A percentile compares a stretch with the other conserved stretches of the same genome.
phyloP scores from a whole-genome alignment of 331 rosid species.

The Cydonia oblonga region DNA sequence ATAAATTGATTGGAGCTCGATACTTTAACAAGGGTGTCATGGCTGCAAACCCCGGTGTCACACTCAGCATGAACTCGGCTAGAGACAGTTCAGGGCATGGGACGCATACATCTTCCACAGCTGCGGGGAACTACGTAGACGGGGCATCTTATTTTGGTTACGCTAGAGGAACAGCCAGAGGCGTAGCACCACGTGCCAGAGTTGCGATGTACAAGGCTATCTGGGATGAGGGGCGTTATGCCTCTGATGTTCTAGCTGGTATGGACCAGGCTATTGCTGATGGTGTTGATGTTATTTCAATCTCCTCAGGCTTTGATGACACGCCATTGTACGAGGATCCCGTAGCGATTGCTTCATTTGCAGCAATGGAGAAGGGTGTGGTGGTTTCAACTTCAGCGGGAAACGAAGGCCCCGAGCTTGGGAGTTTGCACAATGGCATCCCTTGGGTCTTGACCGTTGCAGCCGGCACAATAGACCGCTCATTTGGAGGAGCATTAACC shows the following conservation, averaged over 20 bases:
- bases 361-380: conserved; percentile 50
- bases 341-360: conserved; percentile 44
- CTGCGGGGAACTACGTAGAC: conserved; percentile 33
- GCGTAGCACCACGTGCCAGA: conserved; percentile 39
- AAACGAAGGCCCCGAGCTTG: conserved; percentile 23
- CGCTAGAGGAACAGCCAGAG: conserved; percentile 42
- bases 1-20: conserved; percentile 47
- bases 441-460: conserved; percentile 48
- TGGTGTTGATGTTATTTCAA: conserved; percentile 51
- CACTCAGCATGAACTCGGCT: conserved; percentile 39
- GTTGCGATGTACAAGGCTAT: conserved; percentile 36
- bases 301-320: conserved; percentile 23
- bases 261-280: conserved; percentile 49
- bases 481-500: conserved; percentile 21
- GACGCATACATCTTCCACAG: conserved; percentile 41
- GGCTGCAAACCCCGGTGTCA: conserved; percentile 18
- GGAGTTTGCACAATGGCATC: conserved; percentile 36
- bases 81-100: conserved; percentile 42
- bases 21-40: conserved; percentile 41
- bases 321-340: conserved; percentile 37
- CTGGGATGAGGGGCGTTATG: conserved; percentile 27
- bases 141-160: conserved; percentile 40
- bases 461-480: conserved; percentile 35
- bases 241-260: conserved; percentile 50
- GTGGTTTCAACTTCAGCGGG: conserved; percentile 52